These are phyloP conservation scores for Cyamopsis tetragonoloba DNA, from an alignment of 306 rosid species.

Conservation along the genomic window DNA sequence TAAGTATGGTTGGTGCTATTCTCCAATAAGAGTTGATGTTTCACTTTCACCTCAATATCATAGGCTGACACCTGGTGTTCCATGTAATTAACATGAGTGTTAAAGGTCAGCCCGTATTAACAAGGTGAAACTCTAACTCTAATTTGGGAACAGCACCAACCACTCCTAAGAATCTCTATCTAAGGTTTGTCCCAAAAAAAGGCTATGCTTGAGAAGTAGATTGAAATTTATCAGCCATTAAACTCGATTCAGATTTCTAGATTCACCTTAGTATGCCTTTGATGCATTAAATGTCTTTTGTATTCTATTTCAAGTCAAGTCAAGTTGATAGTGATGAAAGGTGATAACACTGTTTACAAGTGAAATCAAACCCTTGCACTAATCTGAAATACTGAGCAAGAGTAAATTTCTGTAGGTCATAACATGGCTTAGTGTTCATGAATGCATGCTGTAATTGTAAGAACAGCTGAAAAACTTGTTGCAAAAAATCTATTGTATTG, in stretches of 20 bases:
- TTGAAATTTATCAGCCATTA: constrained; percentile 7
- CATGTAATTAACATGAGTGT: no score
- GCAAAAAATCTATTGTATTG: not conserved
- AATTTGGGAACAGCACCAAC: no score
- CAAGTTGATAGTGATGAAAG: constrained; percentile 13
- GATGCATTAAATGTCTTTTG: constrained; percentile 13
- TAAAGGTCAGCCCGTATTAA: no score
- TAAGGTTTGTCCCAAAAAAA: not conserved
- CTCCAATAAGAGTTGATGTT: no score
- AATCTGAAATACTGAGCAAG: not conserved
- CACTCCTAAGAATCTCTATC: no score
- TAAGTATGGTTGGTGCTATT: no score
- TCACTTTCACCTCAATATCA: no score
- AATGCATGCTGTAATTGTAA: not conserved
- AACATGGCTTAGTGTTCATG: constrained; percentile 1
- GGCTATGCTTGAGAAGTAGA: constrained; percentile 16
- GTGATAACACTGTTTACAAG: constrained; percentile 15
- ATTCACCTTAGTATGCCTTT: constrained; percentile 6
- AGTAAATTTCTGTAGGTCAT: constrained; percentile 2
- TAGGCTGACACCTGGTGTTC: no score
- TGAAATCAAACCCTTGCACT: constrained; percentile 4
- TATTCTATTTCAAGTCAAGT: constrained; percentile 1
- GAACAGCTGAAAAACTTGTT: constrained; percentile 1
- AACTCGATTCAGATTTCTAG: not conserved
- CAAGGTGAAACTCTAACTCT: no score